Evolutionary conservation across 169 alveolate species (phyloP).

Genomic region (Fabrea salina): DNA sequence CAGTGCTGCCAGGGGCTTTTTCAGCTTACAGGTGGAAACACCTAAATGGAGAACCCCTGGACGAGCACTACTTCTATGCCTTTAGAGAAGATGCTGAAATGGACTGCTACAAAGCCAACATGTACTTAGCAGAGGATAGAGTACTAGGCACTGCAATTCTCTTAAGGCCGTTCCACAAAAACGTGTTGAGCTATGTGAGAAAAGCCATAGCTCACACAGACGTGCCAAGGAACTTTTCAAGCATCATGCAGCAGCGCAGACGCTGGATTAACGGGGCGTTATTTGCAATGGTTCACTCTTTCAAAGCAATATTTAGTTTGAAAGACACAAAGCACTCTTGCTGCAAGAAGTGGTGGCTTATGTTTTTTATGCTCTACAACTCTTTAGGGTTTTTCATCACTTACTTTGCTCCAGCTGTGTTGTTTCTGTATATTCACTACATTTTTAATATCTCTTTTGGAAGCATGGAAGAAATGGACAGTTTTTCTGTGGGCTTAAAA

Average conservation of each 20-base stretch:
- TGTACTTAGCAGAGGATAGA: constrained; percentile 41
- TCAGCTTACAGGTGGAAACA: not conserved
- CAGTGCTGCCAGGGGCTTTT: constrained; percentile 10
- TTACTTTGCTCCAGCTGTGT: not conserved
- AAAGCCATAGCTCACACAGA: not conserved
- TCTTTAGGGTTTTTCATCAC: not conserved
- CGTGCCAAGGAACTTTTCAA: not conserved
- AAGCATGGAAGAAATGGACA: not conserved
- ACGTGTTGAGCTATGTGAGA: not conserved
- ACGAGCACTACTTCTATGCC: not conserved
- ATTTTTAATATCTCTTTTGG: not conserved
- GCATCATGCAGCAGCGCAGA: not conserved
- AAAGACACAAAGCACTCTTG: too few relatives aligned
- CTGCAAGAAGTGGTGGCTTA: not conserved
- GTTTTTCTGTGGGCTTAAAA: not conserved
- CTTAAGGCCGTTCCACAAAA: too few relatives aligned
- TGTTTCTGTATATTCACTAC: not conserved
- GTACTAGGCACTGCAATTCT: constrained; percentile 25
- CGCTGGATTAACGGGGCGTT: not conserved
- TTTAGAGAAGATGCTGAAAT: not conserved
- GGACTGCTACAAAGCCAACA: constrained; percentile 21
- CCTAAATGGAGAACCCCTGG: not conserved
- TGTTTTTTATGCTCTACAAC: not conserved
- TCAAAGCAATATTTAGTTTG: too few relatives aligned
- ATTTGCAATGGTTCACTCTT: not conserved